Evolutionary conservation across 352 stramenopile species (phyloP), one percentile per base, ranked within the genome.

Genomic region (Pythium folliculosum): DNA sequence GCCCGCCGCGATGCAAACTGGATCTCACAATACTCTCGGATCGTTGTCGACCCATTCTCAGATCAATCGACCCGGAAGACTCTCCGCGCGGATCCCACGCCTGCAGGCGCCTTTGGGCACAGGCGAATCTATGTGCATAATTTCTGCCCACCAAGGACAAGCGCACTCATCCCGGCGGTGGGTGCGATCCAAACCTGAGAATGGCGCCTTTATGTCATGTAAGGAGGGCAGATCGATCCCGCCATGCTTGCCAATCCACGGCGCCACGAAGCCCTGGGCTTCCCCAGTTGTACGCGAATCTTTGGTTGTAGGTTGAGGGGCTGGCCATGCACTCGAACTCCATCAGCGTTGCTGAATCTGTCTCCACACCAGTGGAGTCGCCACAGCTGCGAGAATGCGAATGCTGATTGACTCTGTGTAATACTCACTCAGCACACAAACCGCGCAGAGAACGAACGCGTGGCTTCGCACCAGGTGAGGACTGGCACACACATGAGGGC

Each of bases 161-260:
- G 35, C 12, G 35, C 12, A 44, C 40, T 47, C 40, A 47, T 47
- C 45, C 21, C 19, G n/a, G 7, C 22, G 19, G 21, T 52, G n/a
- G 22, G 45, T 25, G n/a, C 7, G 45, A 52, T 52, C 45, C 45
- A 32, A 52, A 52, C 22, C 45, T 52, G 45, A 52, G 45, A 52
- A 57, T 47, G 32, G 17, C 51, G 51, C 51, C 51, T 58, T 58
- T 58, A 47, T 58, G 51, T 27, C 17, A 8, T n/a, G n/a, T n/a
- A 8, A n/a, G 40, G 6, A 47, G 32, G 12, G 13, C 6, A 30
- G 13, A 27, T 19, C 45, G 30, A 52, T 45, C 14, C 27, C 14
- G 27, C 23, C 30, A 58, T 43, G 32, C 30, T 58, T 58, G 51
- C 21, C 50, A 57, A 57, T 57, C 50, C 22, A 40, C 10, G 37